Evolutionary conservation across 768 basidiomycete species (phyloP).

Genomic region (Pleurotus platypus): DNA sequence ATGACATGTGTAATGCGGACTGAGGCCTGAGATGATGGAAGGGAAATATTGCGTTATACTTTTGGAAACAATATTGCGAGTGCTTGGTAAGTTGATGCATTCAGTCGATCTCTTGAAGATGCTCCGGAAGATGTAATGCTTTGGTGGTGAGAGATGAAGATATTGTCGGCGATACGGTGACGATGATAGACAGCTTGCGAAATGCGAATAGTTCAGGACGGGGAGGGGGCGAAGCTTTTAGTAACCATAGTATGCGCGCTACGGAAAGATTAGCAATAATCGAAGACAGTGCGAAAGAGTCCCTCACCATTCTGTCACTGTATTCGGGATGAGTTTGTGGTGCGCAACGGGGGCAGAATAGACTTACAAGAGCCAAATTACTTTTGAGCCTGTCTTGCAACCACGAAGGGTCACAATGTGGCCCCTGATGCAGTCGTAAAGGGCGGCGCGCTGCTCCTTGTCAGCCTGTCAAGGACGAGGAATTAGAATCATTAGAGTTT

Average conservation of each 20-base stretch:
- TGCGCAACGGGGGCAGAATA: neutral
- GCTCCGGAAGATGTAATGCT: conserved; percentile 1
- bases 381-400: conserved; percentile 88
- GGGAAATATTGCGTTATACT: neutral
- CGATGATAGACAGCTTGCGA: neutral
- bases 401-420: conserved; percentile 89
- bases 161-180: neutral
- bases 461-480: conserved; percentile 50
- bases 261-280: conserved; percentile 11
- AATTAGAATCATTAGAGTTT: conserved; percentile 9
- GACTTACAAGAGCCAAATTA: conserved; percentile 81
- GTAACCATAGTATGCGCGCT: conserved; percentile 67
- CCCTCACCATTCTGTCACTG: conserved; percentile 56
- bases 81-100: neutral
- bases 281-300: neutral
- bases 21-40: too few species aligned
- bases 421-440: conserved; percentile 84
- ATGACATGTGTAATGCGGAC: too few species aligned
- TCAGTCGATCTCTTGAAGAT: conserved; percentile 4
- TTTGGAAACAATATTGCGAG: neutral
- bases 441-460: conserved; percentile 77
- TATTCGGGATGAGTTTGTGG: conserved; percentile 2
- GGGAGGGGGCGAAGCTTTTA: conserved; percentile 15
- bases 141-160: neutral
- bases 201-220: neutral